Percentiles rank a stretch among this genome's conserved stretches.
phyloP scores from a whole-genome alignment of 169 alveolate species.

The Eimeria falciformis region DNA sequence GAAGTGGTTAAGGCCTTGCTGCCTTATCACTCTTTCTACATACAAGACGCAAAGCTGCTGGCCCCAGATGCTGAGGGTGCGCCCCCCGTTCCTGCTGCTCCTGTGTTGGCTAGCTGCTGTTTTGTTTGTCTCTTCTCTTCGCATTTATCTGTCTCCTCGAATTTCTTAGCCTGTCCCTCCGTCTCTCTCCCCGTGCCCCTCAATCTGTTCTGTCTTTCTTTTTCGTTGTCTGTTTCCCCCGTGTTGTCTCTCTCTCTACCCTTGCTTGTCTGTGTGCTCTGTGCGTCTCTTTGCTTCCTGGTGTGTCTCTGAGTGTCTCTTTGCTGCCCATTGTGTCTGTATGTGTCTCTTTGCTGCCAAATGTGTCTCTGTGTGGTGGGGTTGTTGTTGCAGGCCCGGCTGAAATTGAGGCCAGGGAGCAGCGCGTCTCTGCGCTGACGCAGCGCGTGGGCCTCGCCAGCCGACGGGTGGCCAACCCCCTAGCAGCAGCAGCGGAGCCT shows the following conservation, averaged over 20 bases:
- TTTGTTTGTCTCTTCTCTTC: background rate
- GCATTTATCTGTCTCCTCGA: background rate
- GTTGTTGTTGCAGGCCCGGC: background rate
- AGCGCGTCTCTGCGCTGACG: too few species aligned
- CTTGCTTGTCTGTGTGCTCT: background rate
- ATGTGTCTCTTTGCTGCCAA: too few species aligned
- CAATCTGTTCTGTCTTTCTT: background rate
- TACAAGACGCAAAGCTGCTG: background rate
- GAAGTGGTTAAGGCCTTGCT: background rate
- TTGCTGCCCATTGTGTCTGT: too few species aligned
- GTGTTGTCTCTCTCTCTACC: background rate
- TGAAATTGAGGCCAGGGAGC: background rate
- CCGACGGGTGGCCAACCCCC: too few species aligned
- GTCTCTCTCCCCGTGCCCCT: background rate
- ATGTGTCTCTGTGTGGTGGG: background rate
- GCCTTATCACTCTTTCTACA: constrained; percentile 27
- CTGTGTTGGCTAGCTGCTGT: background rate
- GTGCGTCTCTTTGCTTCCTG: background rate
- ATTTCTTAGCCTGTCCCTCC: background rate
- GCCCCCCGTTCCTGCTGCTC: background rate
- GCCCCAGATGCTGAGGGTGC: constrained; percentile 31
- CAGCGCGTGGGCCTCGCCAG: too few species aligned
- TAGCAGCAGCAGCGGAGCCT: constrained; percentile 45
- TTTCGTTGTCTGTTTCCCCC: too few species aligned
- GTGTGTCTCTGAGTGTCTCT: background rate